phyloP scores from a whole-genome alignment of 495 filamentous ascomycete species.

The Aspergillus homomorphus region DNA sequence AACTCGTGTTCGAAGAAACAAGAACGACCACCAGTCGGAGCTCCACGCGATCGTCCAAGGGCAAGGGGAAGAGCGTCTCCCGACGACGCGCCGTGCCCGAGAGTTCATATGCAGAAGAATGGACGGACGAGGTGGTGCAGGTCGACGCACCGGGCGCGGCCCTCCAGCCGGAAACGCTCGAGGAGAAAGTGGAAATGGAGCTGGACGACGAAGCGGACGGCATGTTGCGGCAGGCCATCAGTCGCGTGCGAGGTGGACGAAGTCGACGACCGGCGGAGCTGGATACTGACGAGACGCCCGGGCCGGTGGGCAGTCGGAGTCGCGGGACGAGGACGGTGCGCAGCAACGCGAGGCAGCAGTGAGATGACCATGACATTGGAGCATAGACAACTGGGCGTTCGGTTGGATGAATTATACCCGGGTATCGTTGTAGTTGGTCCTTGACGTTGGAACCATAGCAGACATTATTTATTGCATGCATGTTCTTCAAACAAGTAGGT shows the following conservation, averaged over 20 bases:
- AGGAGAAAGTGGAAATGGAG: slow-evolving; percentile 43
- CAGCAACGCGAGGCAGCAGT: slow-evolving; percentile 25
- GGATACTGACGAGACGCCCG: slow-evolving; percentile 24
- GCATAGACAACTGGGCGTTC: slow-evolving; percentile 7
- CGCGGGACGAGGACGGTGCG: slow-evolving; percentile 23
- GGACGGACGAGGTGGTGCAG: slow-evolving; percentile 39
- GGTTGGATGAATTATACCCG: slow-evolving; percentile 6
- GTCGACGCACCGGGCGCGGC: slow-evolving; percentile 18
- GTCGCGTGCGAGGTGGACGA: slow-evolving; percentile 33
- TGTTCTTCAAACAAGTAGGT: no score
- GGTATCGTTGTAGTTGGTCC: neutral
- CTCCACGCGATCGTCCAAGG: slow-evolving; percentile 24
- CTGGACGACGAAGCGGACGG: slow-evolving; percentile 42
- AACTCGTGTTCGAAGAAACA: slow-evolving; percentile 19
- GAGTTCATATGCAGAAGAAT: slow-evolving; percentile 29
- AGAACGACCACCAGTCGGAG: slow-evolving; percentile 18
- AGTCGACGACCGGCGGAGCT: slow-evolving; percentile 20
- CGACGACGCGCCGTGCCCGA: slow-evolving; percentile 26
- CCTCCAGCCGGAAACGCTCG: slow-evolving; percentile 14
- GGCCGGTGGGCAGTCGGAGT: slow-evolving; percentile 15
- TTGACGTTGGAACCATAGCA: neutral
- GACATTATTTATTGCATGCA: neutral
- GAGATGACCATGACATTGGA: neutral
- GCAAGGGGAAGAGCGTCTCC: slow-evolving; percentile 21
- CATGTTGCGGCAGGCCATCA: slow-evolving; percentile 35